These are phyloP conservation scores for Remersonia thermophila DNA, from an alignment of 2,329 filamentous ascomycete genomes.

Conservation along the genomic window DNA sequence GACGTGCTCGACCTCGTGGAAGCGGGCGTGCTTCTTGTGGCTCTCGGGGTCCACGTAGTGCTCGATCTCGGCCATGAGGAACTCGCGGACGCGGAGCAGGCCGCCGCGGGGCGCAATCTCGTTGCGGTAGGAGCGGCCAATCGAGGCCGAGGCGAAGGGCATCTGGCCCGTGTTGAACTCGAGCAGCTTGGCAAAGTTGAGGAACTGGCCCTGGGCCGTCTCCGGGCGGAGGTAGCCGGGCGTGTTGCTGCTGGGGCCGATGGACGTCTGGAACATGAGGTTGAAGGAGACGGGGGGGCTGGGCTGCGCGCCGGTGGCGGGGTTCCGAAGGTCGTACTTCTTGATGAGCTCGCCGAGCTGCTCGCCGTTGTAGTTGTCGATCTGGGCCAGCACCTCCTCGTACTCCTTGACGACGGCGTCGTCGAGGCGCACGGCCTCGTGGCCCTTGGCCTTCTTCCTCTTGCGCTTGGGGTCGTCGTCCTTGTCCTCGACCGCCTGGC, in stretches of 20 bases:
- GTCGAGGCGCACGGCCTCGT: conserved; percentile 72
- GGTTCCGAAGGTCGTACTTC: conserved; percentile 86
- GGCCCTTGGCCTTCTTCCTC: conserved; percentile 78
- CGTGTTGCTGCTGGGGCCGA: conserved; percentile 81
- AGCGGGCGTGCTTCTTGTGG: conserved; percentile 88
- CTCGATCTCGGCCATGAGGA: conserved; percentile 98
- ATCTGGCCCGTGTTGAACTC: conserved; percentile 93
- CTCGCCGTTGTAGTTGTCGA: conserved; percentile 87
- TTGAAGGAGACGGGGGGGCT: conserved; percentile 84
- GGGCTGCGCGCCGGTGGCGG: conserved; percentile 63
- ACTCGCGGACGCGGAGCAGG: conserved; percentile 87
- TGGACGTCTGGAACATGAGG: conserved; percentile 95
- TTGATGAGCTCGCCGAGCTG: conserved; percentile 79
- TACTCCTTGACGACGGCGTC: conserved; percentile 82
- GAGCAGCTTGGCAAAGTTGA: conserved; percentile 92
- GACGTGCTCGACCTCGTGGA: conserved; percentile 71
- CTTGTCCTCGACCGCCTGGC: conserved; percentile 65
- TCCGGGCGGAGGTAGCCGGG: conserved; percentile 83
- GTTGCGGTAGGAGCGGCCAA: conserved; percentile 96
- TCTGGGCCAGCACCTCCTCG: conserved; percentile 78
- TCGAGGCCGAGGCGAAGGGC: conserved; percentile 93
- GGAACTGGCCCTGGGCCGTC: conserved; percentile 94
- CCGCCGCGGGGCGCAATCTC: conserved; percentile 91
- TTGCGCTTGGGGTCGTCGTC: conserved; percentile 58
- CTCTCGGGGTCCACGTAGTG: conserved; percentile 92